phyloP scores from a whole-genome alignment of 192 early-diverging fungal genomes.

The Coemansia sp. region DNA sequence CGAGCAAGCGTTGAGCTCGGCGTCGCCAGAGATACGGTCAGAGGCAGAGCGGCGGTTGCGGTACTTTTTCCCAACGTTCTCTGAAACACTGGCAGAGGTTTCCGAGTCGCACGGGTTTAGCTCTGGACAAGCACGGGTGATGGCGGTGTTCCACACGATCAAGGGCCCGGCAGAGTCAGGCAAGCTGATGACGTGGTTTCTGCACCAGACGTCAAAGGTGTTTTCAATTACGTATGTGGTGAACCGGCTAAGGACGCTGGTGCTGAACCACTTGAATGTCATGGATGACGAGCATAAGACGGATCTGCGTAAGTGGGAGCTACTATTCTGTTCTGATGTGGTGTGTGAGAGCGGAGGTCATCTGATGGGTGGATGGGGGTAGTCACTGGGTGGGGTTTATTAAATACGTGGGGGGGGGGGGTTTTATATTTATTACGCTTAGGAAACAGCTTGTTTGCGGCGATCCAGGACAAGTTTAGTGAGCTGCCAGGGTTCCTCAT shows the following conservation, averaged over 20 bases:
- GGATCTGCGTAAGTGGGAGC: constrained; percentile 43
- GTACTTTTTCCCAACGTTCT: constrained; percentile 82
- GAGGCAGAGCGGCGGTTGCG: constrained; percentile 74
- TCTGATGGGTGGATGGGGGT: background rate
- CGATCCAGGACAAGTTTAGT: constrained; percentile 31
- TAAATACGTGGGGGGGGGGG: background rate
- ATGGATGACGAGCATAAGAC: constrained; percentile 39
- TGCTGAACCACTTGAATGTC: constrained; percentile 53
- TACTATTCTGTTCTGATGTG: background rate
- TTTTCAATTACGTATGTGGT: constrained; percentile 51
- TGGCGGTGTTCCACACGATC: constrained; percentile 52
- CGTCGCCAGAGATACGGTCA: constrained; percentile 59
- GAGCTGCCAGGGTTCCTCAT: constrained; percentile 49
- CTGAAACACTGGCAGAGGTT: constrained; percentile 57
- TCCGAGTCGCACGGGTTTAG: constrained; percentile 41
- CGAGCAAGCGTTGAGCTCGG: constrained; percentile 67
- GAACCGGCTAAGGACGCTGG: constrained; percentile 41
- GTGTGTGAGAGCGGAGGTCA: constrained; percentile 9
- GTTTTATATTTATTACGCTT: background rate
- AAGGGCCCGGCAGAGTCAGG: constrained; percentile 54
- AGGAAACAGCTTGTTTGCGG: constrained; percentile 39
- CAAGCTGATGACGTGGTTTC: constrained; percentile 51
- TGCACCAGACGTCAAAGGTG: constrained; percentile 47
- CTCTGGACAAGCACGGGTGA: constrained; percentile 39
- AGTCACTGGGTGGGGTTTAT: background rate